A percentile compares a stretch with the other conserved stretches of the same genome.
These are phyloP conservation scores for Nicotiana attenuata DNA, from an alignment of 257 asterid species.

Conservation along the genomic window DNA sequence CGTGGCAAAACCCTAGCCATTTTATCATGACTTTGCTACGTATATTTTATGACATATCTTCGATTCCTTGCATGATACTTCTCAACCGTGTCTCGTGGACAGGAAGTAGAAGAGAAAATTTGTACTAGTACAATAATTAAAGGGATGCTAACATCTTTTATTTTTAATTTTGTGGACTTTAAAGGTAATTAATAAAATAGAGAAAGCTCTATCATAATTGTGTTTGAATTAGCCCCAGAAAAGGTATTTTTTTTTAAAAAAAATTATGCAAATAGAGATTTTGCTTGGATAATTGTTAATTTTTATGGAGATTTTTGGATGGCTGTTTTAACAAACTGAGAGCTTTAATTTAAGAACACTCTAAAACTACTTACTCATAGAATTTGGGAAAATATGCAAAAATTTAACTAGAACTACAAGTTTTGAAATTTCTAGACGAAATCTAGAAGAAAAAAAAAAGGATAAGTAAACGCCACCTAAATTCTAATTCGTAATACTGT, in stretches of 20 bases:
- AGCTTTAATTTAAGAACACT: no score
- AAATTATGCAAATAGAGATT: not conserved
- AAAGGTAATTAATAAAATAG: not conserved
- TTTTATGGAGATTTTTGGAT: no score
- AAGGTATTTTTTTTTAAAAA: not conserved
- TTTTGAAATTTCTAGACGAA: not conserved
- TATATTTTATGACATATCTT: not conserved
- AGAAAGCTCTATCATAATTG: not conserved
- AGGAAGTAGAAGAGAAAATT: not conserved
- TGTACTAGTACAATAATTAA: not conserved
- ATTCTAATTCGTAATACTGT: not conserved
- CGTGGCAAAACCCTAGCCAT: slow-evolving; percentile 30
- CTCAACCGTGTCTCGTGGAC: not conserved
- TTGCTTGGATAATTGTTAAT: not conserved
- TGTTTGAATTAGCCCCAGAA: no score
- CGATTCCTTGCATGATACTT: not conserved
- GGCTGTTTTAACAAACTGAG: no score
- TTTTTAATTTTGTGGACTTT: not conserved
- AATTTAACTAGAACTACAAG: not conserved
- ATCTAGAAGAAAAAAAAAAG: not conserved
- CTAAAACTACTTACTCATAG: no score
- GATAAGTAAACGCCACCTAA: not conserved
- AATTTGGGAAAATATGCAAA: no score
- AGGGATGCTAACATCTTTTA: not conserved
- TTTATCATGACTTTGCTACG: not conserved